Conservation (phyloP, 208 protist genomes). For the Leishmania major region DNA sequence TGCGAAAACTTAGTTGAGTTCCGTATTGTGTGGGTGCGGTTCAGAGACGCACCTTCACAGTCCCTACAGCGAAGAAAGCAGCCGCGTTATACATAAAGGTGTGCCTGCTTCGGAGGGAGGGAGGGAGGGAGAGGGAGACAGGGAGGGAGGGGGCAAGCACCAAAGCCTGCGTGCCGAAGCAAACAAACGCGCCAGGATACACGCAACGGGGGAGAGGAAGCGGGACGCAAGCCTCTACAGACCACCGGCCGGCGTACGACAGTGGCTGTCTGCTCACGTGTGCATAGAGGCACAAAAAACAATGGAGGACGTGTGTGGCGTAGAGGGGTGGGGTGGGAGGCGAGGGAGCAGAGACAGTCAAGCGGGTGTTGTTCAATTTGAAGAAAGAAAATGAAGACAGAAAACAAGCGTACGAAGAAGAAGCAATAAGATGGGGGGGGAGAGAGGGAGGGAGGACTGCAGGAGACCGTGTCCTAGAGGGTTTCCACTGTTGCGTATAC, state of each 20-base stretch:
- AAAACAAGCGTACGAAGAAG: neutral
- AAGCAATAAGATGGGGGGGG: neutral
- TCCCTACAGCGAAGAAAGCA: neutral
- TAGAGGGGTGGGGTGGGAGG: neutral
- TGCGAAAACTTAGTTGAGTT: neutral
- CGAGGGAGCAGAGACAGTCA: neutral
- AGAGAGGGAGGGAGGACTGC: neutral
- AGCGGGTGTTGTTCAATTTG: neutral
- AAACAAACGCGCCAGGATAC: neutral
- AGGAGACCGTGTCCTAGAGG: neutral
- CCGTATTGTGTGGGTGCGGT: neutral
- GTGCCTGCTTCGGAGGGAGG: neutral
- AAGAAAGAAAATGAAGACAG: neutral
- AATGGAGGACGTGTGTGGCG: neutral
- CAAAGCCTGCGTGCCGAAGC: neutral
- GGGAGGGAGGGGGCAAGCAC: neutral
- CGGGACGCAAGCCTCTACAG: neutral
- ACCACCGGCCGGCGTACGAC: neutral
- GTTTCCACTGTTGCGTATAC: neutral
- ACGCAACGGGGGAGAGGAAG: neutral
- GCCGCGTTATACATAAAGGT: neutral
- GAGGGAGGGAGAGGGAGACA: neutral
- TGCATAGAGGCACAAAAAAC: neutral
- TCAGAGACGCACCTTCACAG: neutral
- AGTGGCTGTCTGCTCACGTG: neutral